Evolutionary conservation across 1,139 yeast genomes (phyloP).

Genomic region (Pichia sp.): DNA sequence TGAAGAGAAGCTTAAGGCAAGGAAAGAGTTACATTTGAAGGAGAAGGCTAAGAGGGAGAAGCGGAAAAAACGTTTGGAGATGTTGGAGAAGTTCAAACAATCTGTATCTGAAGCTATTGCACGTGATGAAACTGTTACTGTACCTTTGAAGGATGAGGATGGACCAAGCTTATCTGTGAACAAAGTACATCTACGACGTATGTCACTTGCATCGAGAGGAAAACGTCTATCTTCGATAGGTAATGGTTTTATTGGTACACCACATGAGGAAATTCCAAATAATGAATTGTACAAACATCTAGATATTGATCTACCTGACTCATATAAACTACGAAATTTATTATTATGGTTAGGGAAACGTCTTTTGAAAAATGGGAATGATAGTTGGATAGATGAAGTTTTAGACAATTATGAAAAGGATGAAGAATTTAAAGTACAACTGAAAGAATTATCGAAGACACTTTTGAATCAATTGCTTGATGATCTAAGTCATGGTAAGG

Average conservation of each 20-base stretch:
- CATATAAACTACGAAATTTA: constrained; percentile 65
- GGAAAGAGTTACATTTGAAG: constrained; percentile 1
- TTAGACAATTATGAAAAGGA: constrained; percentile 9
- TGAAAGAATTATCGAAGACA: constrained; percentile 39
- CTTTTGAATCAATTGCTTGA: constrained; percentile 58
- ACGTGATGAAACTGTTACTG: constrained; percentile 5
- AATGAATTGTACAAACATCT: constrained; percentile 56
- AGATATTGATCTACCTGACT: constrained; percentile 58
- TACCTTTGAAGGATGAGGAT: constrained; percentile 8
- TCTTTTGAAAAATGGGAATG: constrained; percentile 12
- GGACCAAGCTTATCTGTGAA: neutral
- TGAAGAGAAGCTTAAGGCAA: neutral
- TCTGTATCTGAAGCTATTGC: constrained; percentile 1
- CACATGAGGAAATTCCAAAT: constrained; percentile 56
- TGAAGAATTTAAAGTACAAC: constrained; percentile 18
- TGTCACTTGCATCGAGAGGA: constrained; percentile 53
- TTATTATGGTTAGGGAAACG: constrained; percentile 63
- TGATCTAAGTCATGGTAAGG: constrained; percentile 51
- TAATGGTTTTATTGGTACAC: constrained; percentile 61
- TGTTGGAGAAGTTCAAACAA: constrained; percentile 7
- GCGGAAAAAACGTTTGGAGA: constrained; percentile 3
- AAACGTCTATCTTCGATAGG: constrained; percentile 70
- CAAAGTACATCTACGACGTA: constrained; percentile 30
- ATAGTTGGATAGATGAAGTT: neutral
- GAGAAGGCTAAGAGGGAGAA: neutral